Conservation (phyloP, 1,284 basidiomycete species). For the Ceratobasidium sp. region DNA sequence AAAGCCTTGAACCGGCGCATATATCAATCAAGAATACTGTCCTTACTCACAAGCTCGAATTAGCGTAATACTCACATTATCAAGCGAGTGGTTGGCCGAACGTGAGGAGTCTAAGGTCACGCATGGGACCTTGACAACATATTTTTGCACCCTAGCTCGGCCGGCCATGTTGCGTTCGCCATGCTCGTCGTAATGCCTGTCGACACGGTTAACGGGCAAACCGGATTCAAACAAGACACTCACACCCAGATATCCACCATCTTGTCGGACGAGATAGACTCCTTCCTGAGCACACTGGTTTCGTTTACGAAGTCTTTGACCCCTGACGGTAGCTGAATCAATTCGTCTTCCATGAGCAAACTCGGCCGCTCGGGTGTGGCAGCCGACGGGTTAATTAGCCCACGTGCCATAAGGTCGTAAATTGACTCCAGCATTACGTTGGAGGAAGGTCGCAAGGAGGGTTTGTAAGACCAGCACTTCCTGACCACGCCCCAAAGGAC, state of each 20-base stretch:
- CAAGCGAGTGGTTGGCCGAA: background rate
- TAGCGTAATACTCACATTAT: background rate
- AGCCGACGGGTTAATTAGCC: slow-evolving; percentile 3
- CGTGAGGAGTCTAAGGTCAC: background rate
- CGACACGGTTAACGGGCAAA: background rate
- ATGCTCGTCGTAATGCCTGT: background rate
- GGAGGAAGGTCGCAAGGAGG: slow-evolving; percentile 18
- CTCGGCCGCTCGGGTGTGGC: slow-evolving; percentile 16
- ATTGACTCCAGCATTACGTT: background rate
- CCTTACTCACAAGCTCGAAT: background rate
- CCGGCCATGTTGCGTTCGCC: background rate
- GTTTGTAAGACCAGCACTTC: slow-evolving; percentile 21
- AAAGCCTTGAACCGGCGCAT: background rate
- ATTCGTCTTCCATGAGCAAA: background rate
- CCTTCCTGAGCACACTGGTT: background rate
- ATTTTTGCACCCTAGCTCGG: background rate
- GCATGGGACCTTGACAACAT: slow-evolving; percentile 7
- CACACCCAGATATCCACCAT: slow-evolving; percentile 6
- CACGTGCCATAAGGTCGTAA: slow-evolving; percentile 11
- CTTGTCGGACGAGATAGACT: background rate
- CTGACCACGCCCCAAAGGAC: slow-evolving; percentile 20
- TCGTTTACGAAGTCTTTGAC: background rate
- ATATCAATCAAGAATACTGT: background rate
- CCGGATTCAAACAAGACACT: background rate
- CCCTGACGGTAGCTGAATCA: background rate